These are phyloP conservation scores for Gilbertella persicaria DNA, from an alignment of 371 early-diverging fungal genomes.

Conservation along the genomic window DNA sequence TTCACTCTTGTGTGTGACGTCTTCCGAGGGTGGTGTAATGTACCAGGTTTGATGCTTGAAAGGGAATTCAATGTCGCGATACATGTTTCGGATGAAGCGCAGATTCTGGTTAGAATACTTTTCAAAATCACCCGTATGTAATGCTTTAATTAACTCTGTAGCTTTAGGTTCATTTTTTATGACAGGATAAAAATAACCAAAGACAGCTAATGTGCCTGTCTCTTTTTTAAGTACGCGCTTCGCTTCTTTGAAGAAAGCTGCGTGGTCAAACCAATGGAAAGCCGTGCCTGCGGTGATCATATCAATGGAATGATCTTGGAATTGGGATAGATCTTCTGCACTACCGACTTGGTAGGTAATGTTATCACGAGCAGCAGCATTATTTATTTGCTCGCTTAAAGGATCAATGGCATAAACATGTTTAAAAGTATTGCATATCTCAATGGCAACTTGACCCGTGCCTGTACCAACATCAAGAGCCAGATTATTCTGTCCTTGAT, in stretches of 20 bases:
- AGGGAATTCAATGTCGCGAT: slow-evolving; percentile 40
- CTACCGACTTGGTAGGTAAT: slow-evolving; percentile 50
- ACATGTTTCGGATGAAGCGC: slow-evolving; percentile 29
- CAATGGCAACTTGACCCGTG: slow-evolving; percentile 55
- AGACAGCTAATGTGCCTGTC: slow-evolving; percentile 66
- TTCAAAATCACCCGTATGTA: slow-evolving; percentile 29
- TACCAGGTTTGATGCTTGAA: slow-evolving; percentile 36
- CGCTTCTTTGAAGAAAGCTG: slow-evolving; percentile 57
- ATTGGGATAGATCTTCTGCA: slow-evolving; percentile 45
- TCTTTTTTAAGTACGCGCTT: slow-evolving; percentile 64
- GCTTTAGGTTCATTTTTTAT: slow-evolving; percentile 45
- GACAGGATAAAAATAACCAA: slow-evolving; percentile 56
- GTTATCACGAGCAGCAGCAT: slow-evolving; percentile 45
- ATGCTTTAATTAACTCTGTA: slow-evolving; percentile 24
- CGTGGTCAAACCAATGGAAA: slow-evolving; percentile 70
- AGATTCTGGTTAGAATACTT: slow-evolving; percentile 45
- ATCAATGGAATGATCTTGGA: slow-evolving; percentile 41
- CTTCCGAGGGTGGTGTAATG: slow-evolving; percentile 27
- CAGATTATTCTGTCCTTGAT: slow-evolving; percentile 18
- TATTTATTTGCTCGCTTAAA: slow-evolving; percentile 48
- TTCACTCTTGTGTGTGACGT: slow-evolving; percentile 12
- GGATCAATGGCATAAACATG: slow-evolving; percentile 57
- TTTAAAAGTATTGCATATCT: slow-evolving; percentile 46
- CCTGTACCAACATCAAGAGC: slow-evolving; percentile 59
- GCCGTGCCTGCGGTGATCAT: slow-evolving; percentile 62